These are phyloP conservation scores for Fistulifera solaris DNA, from an alignment of 108 stramenopile species.

Conservation along the genomic window DNA sequence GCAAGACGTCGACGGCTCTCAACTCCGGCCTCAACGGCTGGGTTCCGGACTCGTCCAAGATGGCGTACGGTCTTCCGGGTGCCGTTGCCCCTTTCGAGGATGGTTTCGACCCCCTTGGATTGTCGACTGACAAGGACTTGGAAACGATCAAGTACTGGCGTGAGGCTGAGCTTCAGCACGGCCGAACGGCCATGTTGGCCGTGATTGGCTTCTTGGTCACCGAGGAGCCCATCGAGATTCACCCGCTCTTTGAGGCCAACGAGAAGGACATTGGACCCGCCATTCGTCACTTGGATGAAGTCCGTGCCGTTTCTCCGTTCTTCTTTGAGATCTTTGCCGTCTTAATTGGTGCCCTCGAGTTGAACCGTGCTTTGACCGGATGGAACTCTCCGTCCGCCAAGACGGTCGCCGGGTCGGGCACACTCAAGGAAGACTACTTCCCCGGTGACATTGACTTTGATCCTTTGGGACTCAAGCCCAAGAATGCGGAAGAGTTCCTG, in stretches of 20 bases:
- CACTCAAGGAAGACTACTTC: conserved; percentile 37
- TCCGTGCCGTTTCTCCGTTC: conserved; percentile 29
- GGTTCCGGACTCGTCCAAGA: conserved; percentile 26
- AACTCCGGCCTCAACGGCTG: conserved; percentile 35
- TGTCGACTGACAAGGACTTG: conserved; percentile 46
- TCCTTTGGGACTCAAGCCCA: conserved; percentile 52
- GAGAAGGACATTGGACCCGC: conserved; percentile 48
- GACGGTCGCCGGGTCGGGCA: conserved; percentile 32
- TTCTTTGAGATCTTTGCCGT: conserved; percentile 20
- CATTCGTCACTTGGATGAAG: conserved; percentile 42
- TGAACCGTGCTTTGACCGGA: conserved; percentile 47
- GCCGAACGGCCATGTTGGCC: conserved; percentile 81
- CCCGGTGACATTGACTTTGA: conserved; percentile 81
- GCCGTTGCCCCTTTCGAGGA: conserved; percentile 9
- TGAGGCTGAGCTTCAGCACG: conserved; percentile 80
- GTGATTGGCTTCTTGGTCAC: conserved; percentile 77
- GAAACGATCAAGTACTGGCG: conserved; percentile 78
- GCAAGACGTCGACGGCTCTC: too few species aligned
- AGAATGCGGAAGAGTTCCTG: conserved; percentile 46
- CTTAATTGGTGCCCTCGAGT: conserved; percentile 8
- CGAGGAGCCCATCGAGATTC: conserved; percentile 36
- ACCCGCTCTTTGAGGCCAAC: conserved; percentile 35
- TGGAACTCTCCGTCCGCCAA: conserved; percentile 52
- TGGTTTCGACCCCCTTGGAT: conserved; percentile 66
- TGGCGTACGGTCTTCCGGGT: conserved; percentile 35